A percentile compares a stretch with the other conserved stretches of the same genome.
Evolutionary conservation across 2,329 filamentous ascomycete genomes (phyloP).

Genomic region (Xylaria multiplex): DNA sequence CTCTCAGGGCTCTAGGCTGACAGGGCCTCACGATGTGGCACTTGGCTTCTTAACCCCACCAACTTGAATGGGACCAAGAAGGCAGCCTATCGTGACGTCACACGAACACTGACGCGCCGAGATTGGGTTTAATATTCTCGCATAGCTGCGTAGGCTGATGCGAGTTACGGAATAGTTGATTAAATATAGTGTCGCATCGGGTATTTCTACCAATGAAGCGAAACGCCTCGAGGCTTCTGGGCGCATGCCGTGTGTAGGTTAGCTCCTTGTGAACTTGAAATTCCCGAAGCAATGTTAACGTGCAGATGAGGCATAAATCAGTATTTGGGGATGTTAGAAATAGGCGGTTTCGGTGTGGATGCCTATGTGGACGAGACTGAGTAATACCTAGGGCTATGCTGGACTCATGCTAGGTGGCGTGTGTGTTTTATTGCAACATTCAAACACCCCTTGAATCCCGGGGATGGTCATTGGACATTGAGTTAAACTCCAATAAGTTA

Average conservation of each 20-base stretch:
- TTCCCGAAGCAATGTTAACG: background rate
- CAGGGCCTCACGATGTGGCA: slow-evolving; percentile 20
- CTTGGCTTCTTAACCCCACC: slow-evolving; percentile 20
- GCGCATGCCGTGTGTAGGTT: slow-evolving; percentile 18
- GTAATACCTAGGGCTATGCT: slow-evolving; percentile 11
- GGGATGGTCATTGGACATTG: background rate
- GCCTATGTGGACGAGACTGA: background rate
- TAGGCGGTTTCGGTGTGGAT: background rate
- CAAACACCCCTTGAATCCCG: slow-evolving; percentile 15
- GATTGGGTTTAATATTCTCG: slow-evolving; percentile 19
- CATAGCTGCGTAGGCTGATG: slow-evolving; percentile 15
- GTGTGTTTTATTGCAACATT: background rate
- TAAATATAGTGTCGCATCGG: background rate
- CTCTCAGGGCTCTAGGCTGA: slow-evolving; percentile 9
- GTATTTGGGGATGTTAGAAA: background rate
- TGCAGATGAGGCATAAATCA: background rate
- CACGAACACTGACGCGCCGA: background rate
- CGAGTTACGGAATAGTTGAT: background rate
- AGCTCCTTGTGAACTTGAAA: slow-evolving; percentile 5
- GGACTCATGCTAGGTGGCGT: slow-evolving; percentile 9
- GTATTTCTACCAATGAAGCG: background rate
- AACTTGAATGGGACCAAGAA: slow-evolving; percentile 11
- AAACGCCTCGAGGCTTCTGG: slow-evolving; percentile 1
- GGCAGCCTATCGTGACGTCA: background rate
- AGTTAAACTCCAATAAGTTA: background rate